Evolutionary conservation across 805 yeast species (phyloP).

Genomic region (Wickerhamomyces pijperi): DNA sequence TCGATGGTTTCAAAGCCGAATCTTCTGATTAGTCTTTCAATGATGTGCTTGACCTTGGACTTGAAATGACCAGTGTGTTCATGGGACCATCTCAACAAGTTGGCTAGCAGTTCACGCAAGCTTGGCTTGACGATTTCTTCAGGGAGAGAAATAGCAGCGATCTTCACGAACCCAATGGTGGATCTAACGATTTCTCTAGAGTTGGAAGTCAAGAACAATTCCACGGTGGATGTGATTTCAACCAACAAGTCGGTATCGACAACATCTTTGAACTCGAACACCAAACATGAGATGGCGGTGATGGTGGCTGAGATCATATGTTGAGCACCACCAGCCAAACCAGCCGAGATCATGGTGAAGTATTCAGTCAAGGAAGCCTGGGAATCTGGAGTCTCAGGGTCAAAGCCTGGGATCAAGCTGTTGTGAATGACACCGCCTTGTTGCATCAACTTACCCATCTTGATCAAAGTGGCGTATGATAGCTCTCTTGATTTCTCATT

Average conservation of each 20-base stretch:
- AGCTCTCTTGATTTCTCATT: constrained; percentile 85
- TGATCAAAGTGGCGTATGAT: constrained; percentile 63
- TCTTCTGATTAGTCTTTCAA: constrained; percentile 83
- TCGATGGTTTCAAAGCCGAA: constrained; percentile 86
- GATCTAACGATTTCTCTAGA: constrained; percentile 91
- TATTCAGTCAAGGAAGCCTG: constrained; percentile 69
- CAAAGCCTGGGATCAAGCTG: constrained; percentile 57
- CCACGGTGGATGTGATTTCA: constrained; percentile 80
- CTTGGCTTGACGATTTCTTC: constrained; percentile 60
- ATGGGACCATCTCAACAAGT: constrained; percentile 84
- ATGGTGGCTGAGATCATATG: constrained; percentile 97
- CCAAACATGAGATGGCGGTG: constrained; percentile 77
- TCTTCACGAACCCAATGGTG: constrained; percentile 89
- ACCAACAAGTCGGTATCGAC: constrained; percentile 48
- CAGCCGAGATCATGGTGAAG: constrained; percentile 91
- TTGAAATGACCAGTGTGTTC: constrained; percentile 95
- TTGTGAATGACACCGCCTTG: constrained; percentile 58
- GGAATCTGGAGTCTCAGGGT: constrained; percentile 43
- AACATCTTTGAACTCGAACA: constrained; percentile 71
- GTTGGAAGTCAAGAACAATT: constrained; percentile 79
- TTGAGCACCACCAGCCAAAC: constrained; percentile 86
- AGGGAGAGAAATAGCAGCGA: constrained; percentile 74
- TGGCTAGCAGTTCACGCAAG: constrained; percentile 53
- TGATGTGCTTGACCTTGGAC: constrained; percentile 81
- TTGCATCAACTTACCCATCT: constrained; percentile 70